Conservation (phyloP, 345 rosid genomes). For the Eucalyptus fibrosa region DNA sequence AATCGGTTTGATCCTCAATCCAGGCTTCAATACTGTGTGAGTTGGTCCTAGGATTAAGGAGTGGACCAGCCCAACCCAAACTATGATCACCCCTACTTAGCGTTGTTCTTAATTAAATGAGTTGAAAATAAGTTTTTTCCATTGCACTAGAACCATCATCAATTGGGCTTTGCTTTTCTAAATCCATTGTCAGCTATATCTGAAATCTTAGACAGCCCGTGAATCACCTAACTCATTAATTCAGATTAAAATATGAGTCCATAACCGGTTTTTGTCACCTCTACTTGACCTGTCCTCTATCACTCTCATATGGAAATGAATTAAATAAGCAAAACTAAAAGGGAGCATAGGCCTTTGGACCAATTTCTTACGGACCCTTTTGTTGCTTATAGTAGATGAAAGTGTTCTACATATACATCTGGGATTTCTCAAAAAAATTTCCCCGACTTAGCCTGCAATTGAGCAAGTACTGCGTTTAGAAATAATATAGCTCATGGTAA, state of each 20-base stretch:
- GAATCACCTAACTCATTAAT: neutral
- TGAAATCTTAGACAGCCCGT: neutral
- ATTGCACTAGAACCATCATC: neutral
- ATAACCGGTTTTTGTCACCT: neutral
- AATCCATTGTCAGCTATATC: neutral
- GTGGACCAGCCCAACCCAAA: too few species aligned
- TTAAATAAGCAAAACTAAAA: neutral
- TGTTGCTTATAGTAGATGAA: neutral
- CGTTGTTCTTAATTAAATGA: neutral
- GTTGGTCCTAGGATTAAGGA: too few species aligned
- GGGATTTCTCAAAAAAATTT: neutral
- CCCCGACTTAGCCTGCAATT: neutral
- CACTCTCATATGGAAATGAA: neutral
- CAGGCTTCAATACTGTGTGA: rapidly evolving
- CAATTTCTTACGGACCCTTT: neutral
- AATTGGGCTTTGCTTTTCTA: neutral
- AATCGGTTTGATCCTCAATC: rapidly evolving
- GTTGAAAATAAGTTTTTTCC: neutral
- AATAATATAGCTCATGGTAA: neutral
- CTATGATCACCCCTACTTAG: neutral
- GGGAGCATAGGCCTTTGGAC: neutral
- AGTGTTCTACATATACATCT: neutral
- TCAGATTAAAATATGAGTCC: neutral
- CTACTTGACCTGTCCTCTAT: neutral
- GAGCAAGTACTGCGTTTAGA: neutral